Base-by-base conservation (phyloP, 805 yeast species). In the Hagleromyces aurorensis region DNA sequence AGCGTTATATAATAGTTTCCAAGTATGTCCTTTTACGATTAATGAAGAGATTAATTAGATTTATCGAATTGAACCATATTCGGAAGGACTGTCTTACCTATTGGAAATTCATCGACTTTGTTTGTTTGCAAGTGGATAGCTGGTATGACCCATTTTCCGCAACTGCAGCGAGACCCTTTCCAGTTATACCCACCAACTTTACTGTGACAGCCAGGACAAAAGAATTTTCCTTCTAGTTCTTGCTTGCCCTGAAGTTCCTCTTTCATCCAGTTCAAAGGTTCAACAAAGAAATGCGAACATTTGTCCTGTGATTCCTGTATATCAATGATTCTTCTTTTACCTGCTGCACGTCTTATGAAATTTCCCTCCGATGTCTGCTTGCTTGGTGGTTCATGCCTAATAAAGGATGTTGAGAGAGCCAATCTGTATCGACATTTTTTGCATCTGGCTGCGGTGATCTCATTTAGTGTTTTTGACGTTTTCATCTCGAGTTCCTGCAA, bases 71-170 rank as follows among this genome's bases (percentile, higher is more conserved):
- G 29, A 7, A 52, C 43, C 25, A 45, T 25, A 25, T 53, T 53
- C 10, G 53, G 51, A 27, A 53, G 31, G 6, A 27, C 41, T 12
- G 24, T 39, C 16, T 34, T 32, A 13, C 31, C 25, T 27, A 45
- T 29, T 15, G 52, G 44, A 30, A 75, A 64, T 36, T 73, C 72
- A 51, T 89, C 96, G 4, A 84, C 89, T 52, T 83, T 82, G 5
- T 86, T 79, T 16, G 76, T 64, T 53, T 78, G 86, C 32, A 91
- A 56, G 52, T 82, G 84, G 36, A 91, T 69, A 1, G 94, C 93
- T 0, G 98, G 98, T 7, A 84, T 70, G 67, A 89, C 78, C 98
- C 98, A 91, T 45, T 73, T 75, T 3, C 96, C 96, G 56, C 98
- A 91, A 34, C 91, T 75, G 55, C 98, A 91, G 45, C 94, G 64